These are phyloP conservation scores for Acacia melanoxylon DNA, from an alignment of 306 rosid species.

Conservation along the genomic window DNA sequence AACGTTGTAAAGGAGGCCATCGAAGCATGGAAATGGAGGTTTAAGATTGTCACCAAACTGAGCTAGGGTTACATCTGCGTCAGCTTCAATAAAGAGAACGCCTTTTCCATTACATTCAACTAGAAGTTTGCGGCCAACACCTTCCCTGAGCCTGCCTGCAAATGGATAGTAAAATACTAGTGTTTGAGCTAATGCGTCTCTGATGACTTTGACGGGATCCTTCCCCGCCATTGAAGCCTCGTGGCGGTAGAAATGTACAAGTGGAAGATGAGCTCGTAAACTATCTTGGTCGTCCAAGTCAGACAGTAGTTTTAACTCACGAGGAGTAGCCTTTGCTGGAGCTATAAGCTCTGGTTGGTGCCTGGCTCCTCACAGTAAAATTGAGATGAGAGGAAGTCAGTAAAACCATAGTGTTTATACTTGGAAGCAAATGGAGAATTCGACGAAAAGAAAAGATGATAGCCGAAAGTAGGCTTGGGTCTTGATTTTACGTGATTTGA, in stretches of 20 bases:
- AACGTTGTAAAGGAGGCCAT: constrained; percentile 44
- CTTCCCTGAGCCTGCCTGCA: constrained; percentile 36
- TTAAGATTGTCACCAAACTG: constrained; percentile 38
- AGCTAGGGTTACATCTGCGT: constrained; percentile 43
- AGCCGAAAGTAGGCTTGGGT: background rate
- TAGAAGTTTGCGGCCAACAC: constrained; percentile 7
- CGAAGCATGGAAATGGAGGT: constrained; percentile 45
- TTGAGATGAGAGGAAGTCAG: background rate
- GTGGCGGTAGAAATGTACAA: background rate
- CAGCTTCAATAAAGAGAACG: constrained; percentile 46
- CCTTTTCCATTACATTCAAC: constrained; percentile 58
- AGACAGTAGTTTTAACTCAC: constrained; percentile 23
- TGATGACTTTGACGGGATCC: constrained; percentile 29
- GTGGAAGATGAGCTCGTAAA: background rate
- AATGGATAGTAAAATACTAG: constrained; percentile 34
- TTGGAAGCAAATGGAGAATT: background rate
- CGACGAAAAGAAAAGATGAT: background rate
- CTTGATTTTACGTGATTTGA: background rate
- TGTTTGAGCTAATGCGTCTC: constrained; percentile 9
- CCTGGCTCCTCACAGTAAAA: constrained; percentile 13
- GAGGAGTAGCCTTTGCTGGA: constrained; percentile 35
- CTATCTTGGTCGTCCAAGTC: constrained; percentile 37
- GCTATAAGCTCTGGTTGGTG: constrained; percentile 5
- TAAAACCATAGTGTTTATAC: background rate
- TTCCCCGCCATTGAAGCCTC: constrained; percentile 18